phyloP scores from a whole-genome alignment of 805 yeast genomes.

The Wickerhamiella qilinensis region DNA sequence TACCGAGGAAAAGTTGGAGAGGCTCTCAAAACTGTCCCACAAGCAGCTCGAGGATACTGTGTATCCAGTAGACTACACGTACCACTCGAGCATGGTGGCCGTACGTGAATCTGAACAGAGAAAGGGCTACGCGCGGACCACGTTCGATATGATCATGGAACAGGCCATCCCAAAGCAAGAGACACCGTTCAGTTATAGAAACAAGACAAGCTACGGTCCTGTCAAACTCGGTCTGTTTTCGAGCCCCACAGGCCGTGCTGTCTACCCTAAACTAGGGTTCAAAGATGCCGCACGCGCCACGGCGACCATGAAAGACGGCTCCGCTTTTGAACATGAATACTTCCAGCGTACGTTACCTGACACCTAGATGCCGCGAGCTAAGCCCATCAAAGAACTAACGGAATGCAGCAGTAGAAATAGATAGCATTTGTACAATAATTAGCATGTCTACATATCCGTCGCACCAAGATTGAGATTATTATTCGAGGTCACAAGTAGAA shows the following conservation, averaged over 20 bases:
- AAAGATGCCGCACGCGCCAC: not conserved
- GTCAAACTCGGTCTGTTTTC: slow-evolving; percentile 1
- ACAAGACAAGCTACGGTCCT: not conserved
- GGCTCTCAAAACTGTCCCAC: not conserved
- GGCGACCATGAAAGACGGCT: not conserved
- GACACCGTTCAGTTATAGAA: not conserved
- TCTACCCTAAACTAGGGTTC: not conserved
- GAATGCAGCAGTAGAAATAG: too few species aligned
- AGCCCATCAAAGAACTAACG: too few species aligned
- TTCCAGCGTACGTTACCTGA: not conserved
- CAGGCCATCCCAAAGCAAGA: not conserved
- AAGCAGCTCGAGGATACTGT: not conserved
- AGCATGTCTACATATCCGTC: too few species aligned
- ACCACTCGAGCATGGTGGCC: not conserved
- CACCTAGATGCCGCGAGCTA: not conserved
- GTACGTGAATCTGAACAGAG: slow-evolving; percentile 1
- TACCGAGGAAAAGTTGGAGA: not conserved
- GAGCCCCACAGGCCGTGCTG: not conserved
- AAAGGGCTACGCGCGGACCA: not conserved
- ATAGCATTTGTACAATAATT: too few species aligned
- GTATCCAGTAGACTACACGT: not conserved
- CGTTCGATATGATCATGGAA: not conserved
- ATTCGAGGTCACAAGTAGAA: too few species aligned
- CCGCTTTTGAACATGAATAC: not conserved
- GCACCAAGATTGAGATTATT: too few species aligned